A percentile compares a stretch with the other conserved stretches of the same genome.
These are phyloP conservation scores for Calcarisporium arbuscula DNA, from an alignment of 2,329 filamentous ascomycete species.

Conservation along the genomic window DNA sequence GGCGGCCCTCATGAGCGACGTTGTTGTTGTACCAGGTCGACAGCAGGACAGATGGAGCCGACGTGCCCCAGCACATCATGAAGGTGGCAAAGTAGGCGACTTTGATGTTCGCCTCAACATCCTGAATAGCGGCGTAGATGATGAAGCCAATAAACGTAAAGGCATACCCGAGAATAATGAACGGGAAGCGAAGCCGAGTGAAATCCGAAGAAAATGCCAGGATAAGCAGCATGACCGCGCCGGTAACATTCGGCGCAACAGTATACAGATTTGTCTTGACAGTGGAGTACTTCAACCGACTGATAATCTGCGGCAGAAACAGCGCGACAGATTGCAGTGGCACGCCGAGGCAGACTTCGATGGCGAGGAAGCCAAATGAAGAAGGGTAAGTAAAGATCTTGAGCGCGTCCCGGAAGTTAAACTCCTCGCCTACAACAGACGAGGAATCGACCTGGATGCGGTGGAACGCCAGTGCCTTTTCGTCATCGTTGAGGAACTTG, in stretches of 20 bases:
- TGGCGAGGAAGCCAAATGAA: conserved; percentile 42
- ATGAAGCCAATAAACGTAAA: conserved; percentile 74
- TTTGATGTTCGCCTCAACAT: conserved; percentile 52
- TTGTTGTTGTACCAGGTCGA: conserved; percentile 73
- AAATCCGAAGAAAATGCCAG: conserved; percentile 66
- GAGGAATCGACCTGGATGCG: conserved; percentile 74
- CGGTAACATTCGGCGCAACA: conserved; percentile 71
- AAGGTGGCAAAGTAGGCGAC: conserved; percentile 72
- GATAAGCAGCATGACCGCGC: conserved; percentile 65
- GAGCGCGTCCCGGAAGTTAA: conserved; percentile 44
- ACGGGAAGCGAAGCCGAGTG: conserved; percentile 62
- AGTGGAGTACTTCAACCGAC: conserved; percentile 38
- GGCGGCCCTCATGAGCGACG: conserved; percentile 67
- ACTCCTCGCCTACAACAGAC: conserved; percentile 48
- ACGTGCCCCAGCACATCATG: conserved; percentile 79
- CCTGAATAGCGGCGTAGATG: conserved; percentile 66
- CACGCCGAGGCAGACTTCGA: conserved; percentile 54
- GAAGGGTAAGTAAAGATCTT: conserved; percentile 45
- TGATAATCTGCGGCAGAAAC: conserved; percentile 50
- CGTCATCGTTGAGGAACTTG: conserved; percentile 57
- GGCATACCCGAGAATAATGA: conserved; percentile 66
- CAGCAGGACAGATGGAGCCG: conserved; percentile 65
- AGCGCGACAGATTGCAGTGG: conserved; percentile 49
- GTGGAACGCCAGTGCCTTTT: conserved; percentile 62
- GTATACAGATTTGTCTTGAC: conserved; percentile 72